phyloP scores from a whole-genome alignment of 345 rosid genomes.

The Lepidium africanum region DNA sequence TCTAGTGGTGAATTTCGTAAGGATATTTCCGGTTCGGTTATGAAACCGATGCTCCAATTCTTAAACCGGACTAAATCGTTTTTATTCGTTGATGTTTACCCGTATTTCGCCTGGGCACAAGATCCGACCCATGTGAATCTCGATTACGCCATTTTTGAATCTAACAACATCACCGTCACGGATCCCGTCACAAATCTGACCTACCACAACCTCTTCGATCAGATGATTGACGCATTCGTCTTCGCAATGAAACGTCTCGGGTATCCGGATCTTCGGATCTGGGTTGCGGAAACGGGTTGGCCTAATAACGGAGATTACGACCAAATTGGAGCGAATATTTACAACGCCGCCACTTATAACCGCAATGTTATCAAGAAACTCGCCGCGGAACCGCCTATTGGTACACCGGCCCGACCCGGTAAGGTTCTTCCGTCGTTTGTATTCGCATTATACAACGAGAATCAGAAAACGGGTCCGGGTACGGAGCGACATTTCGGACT shows the following conservation, averaged over 20 bases:
- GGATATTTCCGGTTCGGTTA: conserved; percentile 47
- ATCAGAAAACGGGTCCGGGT: conserved; percentile 79
- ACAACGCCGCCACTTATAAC: conserved; percentile 87
- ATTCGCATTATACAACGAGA: conserved; percentile 80
- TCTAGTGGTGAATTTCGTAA: conserved; percentile 72
- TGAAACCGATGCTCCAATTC: conserved; percentile 77
- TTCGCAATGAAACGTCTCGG: conserved; percentile 82
- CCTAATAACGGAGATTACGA: conserved; percentile 84
- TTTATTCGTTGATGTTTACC: conserved; percentile 71
- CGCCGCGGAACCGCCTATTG: conserved; percentile 48
- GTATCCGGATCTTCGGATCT: conserved; percentile 59
- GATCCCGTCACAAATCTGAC: conserved; percentile 61
- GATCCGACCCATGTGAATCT: conserved; percentile 52
- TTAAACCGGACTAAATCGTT: conserved; percentile 84
- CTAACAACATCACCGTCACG: conserved; percentile 43
- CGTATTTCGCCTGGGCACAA: conserved; percentile 70
- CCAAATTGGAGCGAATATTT: conserved; percentile 78
- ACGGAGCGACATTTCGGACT: conserved; percentile 95
- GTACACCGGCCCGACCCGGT: conserved; percentile 89
- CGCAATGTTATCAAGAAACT: conserved; percentile 61
- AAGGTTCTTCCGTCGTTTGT: conserved; percentile 53
- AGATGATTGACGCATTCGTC: conserved; percentile 68
- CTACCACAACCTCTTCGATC: conserved; percentile 84
- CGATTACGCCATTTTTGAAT: conserved; percentile 55
- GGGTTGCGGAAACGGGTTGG: conserved; percentile 98